Conservation (phyloP, 1,284 basidiomycete species). For the Schizopora paradoxa region DNA sequence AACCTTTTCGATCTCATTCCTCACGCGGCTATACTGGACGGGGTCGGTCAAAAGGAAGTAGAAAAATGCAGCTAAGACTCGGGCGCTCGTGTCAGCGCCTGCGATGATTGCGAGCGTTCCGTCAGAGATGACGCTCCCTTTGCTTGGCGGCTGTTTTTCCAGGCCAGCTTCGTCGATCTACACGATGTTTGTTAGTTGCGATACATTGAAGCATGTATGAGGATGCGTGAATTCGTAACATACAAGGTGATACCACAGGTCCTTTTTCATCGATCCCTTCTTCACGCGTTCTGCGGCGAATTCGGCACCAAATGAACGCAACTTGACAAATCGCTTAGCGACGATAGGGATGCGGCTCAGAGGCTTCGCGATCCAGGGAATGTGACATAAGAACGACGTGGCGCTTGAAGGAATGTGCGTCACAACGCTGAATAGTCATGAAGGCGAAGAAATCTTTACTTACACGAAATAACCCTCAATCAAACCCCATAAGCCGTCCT, state of each 20-base stretch:
- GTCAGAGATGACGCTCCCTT: conserved; percentile 28
- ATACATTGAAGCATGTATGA: neutral
- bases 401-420: neutral
- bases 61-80: conserved; percentile 27
- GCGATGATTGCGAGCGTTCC: conserved; percentile 31
- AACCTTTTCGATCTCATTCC: conserved; percentile 26
- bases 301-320: conserved; percentile 2
- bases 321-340: neutral
- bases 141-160: conserved; percentile 21
- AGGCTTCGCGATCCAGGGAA: conserved; percentile 9
- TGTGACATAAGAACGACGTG: conserved; percentile 6
- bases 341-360: conserved; percentile 4
- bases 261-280: conserved; percentile 28
- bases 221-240: neutral
- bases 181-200: conserved; percentile 7
- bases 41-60: conserved; percentile 32
- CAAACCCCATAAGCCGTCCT: conserved; percentile 13
- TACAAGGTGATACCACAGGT: conserved; percentile 37
- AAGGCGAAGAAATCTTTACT: neutral
- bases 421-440: neutral
- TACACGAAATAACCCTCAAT: conserved; percentile 19
- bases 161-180: conserved; percentile 29
- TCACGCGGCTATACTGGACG: conserved; percentile 22
- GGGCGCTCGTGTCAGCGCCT: conserved; percentile 34
- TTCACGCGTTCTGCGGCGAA: neutral